These are phyloP conservation scores for Pholiota conissans DNA, from an alignment of 768 basidiomycete species.

Conservation along the genomic window DNA sequence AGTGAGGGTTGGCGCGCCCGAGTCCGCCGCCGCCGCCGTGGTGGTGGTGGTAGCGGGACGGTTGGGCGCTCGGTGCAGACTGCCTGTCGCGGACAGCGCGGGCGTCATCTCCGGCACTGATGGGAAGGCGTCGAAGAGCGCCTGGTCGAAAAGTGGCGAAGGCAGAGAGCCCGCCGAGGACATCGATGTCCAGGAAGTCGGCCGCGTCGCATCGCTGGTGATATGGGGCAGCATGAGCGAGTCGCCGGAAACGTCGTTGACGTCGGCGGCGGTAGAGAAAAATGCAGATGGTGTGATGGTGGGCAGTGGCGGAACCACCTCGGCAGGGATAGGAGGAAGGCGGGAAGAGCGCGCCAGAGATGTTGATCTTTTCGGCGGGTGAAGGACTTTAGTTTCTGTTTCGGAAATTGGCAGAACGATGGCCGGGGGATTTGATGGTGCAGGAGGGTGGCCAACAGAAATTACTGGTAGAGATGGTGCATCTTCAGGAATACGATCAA, in stretches of 20 bases:
- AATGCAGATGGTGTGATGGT: constrained; percentile 13
- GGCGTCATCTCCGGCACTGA: constrained; percentile 59
- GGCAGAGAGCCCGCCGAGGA: constrained; percentile 38
- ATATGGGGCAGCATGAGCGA: constrained; percentile 11
- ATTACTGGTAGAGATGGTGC: constrained; percentile 13
- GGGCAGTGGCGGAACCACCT: constrained; percentile 18
- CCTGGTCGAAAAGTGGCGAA: constrained; percentile 54
- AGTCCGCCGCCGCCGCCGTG: no score
- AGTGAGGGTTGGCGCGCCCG: no score
- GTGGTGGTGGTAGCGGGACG: constrained; percentile 7
- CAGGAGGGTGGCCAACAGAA: constrained; percentile 3
- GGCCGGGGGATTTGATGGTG: constrained; percentile 10
- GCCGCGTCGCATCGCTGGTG: constrained; percentile 24
- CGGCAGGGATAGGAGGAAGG: constrained; percentile 19
- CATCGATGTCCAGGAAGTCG: constrained; percentile 48
- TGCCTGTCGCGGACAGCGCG: not conserved
- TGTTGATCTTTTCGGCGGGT: constrained; percentile 21
- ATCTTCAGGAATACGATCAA: constrained; percentile 14
- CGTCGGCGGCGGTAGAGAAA: constrained; percentile 5
- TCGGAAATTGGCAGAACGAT: constrained; percentile 16
- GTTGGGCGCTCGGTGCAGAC: constrained; percentile 2
- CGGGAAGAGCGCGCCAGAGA: constrained; percentile 22
- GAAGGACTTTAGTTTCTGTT: constrained; percentile 11
- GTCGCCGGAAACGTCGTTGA: constrained; percentile 10
- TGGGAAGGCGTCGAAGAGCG: constrained; percentile 72